Conservation (phyloP, 2,329 filamentous ascomycete genomes). For the Beauveria brongniartii region DNA sequence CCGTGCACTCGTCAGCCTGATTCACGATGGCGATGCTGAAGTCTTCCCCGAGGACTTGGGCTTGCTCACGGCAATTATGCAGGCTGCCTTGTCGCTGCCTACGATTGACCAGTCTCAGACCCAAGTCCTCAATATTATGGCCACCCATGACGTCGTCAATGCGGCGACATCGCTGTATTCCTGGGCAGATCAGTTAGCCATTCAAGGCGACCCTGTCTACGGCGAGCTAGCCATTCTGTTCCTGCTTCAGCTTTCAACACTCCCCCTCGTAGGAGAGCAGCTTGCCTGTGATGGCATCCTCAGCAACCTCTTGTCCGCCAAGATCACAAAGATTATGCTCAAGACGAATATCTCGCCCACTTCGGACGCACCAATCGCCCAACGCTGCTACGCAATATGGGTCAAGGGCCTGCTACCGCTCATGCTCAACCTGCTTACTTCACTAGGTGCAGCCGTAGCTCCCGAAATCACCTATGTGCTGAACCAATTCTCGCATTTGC, state of each 20-base stretch:
- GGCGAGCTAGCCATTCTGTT: conserved; percentile 88
- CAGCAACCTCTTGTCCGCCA: conserved; percentile 69
- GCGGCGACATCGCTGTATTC: conserved; percentile 84
- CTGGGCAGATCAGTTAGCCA: conserved; percentile 78
- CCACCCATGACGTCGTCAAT: conserved; percentile 65
- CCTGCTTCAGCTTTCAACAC: conserved; percentile 75
- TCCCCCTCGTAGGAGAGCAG: conserved; percentile 77
- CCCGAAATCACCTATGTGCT: conserved; percentile 80
- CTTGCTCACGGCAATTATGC: conserved; percentile 79
- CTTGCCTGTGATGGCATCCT: conserved; percentile 83
- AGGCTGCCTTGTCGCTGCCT: conserved; percentile 73
- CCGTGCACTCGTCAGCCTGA: conserved; percentile 66
- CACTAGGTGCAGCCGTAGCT: conserved; percentile 73
- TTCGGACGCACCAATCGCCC: conserved; percentile 57
- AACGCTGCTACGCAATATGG: conserved; percentile 85
- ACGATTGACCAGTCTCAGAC: conserved; percentile 63
- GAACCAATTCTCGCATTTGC: conserved; percentile 77
- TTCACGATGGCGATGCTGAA: conserved; percentile 64
- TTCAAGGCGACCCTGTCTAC: conserved; percentile 78
- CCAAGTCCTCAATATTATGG: conserved; percentile 63
- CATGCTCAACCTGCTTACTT: conserved; percentile 77
- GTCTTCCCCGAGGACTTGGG: conserved; percentile 71
- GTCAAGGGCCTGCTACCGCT: conserved; percentile 78
- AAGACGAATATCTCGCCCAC: conserved; percentile 67
- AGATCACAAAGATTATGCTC: conserved; percentile 69